Base-by-base conservation (phyloP, 148 eudicot genomes). In the Chenopodium suecicum region DNA sequence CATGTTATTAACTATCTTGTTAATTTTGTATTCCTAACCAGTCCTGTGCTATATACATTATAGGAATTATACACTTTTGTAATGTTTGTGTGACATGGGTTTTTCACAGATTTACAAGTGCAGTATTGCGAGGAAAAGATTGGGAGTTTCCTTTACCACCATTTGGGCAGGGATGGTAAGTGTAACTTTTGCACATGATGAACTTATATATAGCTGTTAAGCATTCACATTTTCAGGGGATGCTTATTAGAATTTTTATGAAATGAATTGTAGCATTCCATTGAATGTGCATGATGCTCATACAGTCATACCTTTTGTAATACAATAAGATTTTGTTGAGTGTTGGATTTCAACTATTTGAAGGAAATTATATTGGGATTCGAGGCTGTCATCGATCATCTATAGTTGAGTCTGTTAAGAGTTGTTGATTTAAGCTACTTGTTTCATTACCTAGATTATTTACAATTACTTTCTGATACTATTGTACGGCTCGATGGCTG, bases 81-180 rank as follows among this genome's bases (percentile, higher is more conserved):
- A 20, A 74, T 66, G 69, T 46, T 22, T n/a, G 47, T 52, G 69
- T 63, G 25, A 34, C 20, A 32, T 77, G 66, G 32, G 77, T 64
- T 63, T 75, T 75, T 78, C 48, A 77, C 82, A 95, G 98, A 82
- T 95, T 93, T 84, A 95, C 97, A 1, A 95, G 99, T 86, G 98
- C 98, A 3, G 98, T 95, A 78, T 79, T 95, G 79, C 93, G 98
- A 23, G 91, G 90, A 25, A 88, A 93, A 81, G 89, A 84, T 76
- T 95, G 97, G 98, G 97, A 93, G 84, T 27, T 95, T 74, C 97
- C 98, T 13, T 81, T 95, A 82, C 98, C 98, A 7, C 98, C 98
- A 74, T 95, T 92, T 83, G 98, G 98, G 44, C 97, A 93, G 84
- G 98, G 98, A 74, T 93, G 98, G 98, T 95, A 82, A 91, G 94